phyloP scores from a whole-genome alignment of 140 eudicot genomes.

The Flaveria floridana region DNA sequence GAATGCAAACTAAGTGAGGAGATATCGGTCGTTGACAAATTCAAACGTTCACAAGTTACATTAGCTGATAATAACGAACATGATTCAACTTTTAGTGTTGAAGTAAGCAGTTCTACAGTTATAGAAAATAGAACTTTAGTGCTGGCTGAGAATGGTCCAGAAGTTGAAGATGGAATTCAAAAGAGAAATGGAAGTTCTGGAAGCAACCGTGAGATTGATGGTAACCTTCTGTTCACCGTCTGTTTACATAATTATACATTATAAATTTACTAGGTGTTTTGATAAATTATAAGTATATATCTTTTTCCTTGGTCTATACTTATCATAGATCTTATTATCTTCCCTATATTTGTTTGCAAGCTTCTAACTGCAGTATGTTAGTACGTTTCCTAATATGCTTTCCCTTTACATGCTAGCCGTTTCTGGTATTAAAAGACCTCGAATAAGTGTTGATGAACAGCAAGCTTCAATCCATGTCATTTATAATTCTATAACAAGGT shows the following conservation, averaged over 20 bases:
- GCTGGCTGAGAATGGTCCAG: slow-evolving; percentile 54
- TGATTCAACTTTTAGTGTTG: slow-evolving; percentile 34
- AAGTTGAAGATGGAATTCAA: slow-evolving; percentile 40
- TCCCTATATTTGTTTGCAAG: slow-evolving; percentile 9
- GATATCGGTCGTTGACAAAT: slow-evolving; percentile 18
- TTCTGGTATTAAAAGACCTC: slow-evolving; percentile 78
- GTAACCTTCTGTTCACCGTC: slow-evolving; percentile 31
- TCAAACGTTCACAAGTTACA: slow-evolving; percentile 9
- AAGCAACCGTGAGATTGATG: slow-evolving; percentile 40
- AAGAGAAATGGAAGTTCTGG: slow-evolving; percentile 42
- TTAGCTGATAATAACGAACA: slow-evolving; percentile 26
- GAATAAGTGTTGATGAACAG: slow-evolving; percentile 63
- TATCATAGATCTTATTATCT: background rate
- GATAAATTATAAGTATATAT: background rate
- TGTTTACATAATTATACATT: background rate
- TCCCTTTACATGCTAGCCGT: slow-evolving; percentile 52
- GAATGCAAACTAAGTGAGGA: slow-evolving; percentile 40
- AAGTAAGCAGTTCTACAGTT: slow-evolving; percentile 34
- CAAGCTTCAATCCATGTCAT: slow-evolving; percentile 77
- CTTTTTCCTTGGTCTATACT: slow-evolving; percentile 7
- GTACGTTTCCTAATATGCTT: slow-evolving; percentile 38
- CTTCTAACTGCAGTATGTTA: slow-evolving; percentile 25
- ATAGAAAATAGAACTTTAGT: slow-evolving; percentile 35
- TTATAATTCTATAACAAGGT: slow-evolving; percentile 80
- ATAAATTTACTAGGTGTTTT: slow-evolving; percentile 2